A percentile compares a stretch with the other conserved stretches of the same genome.
phyloP scores from a whole-genome alignment of 1,139 yeast genomes.

The Scheffersomyces parashehatae region DNA sequence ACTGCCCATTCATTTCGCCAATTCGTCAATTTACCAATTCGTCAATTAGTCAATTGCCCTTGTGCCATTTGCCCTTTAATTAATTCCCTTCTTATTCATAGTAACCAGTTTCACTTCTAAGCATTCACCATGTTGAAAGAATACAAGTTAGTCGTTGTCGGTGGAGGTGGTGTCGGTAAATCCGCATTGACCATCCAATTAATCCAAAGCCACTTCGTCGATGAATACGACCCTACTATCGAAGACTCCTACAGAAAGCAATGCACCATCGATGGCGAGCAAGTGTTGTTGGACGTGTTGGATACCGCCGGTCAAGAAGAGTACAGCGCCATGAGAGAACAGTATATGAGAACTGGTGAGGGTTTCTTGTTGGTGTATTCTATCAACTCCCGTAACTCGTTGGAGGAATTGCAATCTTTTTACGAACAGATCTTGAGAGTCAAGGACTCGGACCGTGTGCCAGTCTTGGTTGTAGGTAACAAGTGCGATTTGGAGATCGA shows the following conservation, averaged over 20 bases:
- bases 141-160: slow-evolving; percentile 90
- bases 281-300: slow-evolving; percentile 66
- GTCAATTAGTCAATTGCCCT: too few species aligned
- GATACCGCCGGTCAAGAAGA: slow-evolving; percentile 99
- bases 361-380: slow-evolving; percentile 86
- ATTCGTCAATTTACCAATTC: too few species aligned
- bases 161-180: slow-evolving; percentile 99
- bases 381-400: slow-evolving; percentile 75
- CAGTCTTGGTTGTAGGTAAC: slow-evolving; percentile 75
- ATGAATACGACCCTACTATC: slow-evolving; percentile 96
- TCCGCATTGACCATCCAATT: slow-evolving; percentile 90
- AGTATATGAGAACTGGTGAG: slow-evolving; percentile 90
- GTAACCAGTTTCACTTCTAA: not conserved
- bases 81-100: too few species aligned
- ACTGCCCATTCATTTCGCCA: too few species aligned
- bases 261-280: slow-evolving; percentile 52
- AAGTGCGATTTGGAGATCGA: slow-evolving; percentile 77
- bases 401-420: slow-evolving; percentile 75
- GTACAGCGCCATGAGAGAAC: slow-evolving; percentile 94
- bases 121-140: slow-evolving; percentile 48
- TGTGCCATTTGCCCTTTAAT: too few species aligned
- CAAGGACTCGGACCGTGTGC: slow-evolving; percentile 74
- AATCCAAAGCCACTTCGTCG: slow-evolving; percentile 90
- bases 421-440: slow-evolving; percentile 85
- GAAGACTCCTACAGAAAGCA: slow-evolving; percentile 73